These are phyloP conservation scores for Apiospora koreana DNA, from an alignment of 2,329 filamentous ascomycete genomes.

Conservation along the genomic window DNA sequence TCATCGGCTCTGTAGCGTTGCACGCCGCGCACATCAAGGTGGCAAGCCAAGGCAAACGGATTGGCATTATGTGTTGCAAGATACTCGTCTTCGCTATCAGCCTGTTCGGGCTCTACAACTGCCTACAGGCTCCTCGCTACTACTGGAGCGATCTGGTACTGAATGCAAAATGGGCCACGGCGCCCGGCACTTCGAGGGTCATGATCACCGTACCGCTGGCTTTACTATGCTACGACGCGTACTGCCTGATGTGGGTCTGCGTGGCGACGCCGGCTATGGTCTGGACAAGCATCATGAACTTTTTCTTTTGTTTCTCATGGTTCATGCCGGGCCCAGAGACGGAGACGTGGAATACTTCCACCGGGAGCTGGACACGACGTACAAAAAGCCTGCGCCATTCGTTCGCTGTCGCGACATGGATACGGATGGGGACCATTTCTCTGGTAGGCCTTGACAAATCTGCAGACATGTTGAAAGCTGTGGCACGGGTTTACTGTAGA, in stretches of 20 bases:
- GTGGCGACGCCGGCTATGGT: neutral
- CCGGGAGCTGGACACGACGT: too few relatives aligned
- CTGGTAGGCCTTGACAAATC: neutral
- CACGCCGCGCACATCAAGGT: neutral
- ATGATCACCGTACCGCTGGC: neutral
- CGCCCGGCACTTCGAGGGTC: neutral
- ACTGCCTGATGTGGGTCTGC: neutral
- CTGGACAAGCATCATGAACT: neutral
- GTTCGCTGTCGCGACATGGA: neutral
- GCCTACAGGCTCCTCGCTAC: neutral
- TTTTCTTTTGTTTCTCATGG: neutral
- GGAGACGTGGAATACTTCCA: neutral
- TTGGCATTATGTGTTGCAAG: neutral
- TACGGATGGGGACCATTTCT: neutral
- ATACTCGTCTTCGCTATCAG: neutral
- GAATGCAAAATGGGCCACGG: neutral
- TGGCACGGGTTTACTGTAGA: neutral
- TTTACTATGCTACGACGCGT: neutral
- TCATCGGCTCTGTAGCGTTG: neutral
- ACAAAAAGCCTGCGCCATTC: neutral
- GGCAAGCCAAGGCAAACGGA: neutral
- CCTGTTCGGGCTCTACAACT: neutral
- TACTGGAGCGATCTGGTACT: neutral
- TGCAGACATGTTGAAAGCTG: neutral
- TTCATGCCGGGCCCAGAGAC: too few relatives aligned